Conservation (phyloP, 176 grass and related monocot genomes). For the Canna indica region DNA sequence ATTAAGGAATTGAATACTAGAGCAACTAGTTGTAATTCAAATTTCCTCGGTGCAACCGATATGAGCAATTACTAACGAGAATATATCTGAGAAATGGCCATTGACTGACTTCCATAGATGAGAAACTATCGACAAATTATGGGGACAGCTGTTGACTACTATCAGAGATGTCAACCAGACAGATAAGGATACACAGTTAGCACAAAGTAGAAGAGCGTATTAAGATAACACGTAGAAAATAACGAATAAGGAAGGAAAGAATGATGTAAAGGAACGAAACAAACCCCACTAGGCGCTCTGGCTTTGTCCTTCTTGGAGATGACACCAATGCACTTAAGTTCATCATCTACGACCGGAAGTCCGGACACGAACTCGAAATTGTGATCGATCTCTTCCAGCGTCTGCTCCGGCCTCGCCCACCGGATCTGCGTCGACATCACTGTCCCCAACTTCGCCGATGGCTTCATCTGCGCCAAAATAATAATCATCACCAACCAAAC, state of each 20-base stretch:
- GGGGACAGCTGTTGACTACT: neutral
- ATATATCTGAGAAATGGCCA: neutral
- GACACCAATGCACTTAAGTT: constrained; percentile 52
- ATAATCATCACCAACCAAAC: neutral
- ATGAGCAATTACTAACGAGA: neutral
- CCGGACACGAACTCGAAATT: constrained; percentile 49
- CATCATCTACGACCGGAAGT: constrained; percentile 41
- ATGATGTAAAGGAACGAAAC: neutral
- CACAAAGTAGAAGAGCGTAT: neutral
- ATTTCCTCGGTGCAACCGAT: neutral
- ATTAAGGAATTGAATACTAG: neutral
- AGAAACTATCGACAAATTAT: neutral
- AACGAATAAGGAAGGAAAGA: neutral
- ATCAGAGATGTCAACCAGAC: neutral
- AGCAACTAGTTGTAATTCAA: neutral
- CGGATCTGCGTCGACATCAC: constrained; percentile 59
- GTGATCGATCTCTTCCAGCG: constrained; percentile 39
- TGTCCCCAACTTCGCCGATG: constrained; percentile 33
- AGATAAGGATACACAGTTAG: neutral
- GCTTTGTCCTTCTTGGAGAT: constrained; percentile 58
- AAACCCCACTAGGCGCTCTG: constrained; percentile 48
- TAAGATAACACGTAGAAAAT: neutral
- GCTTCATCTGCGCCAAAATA: constrained; percentile 28
- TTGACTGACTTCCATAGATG: neutral
- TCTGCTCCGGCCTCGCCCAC: constrained; percentile 34